phyloP scores from a whole-genome alignment of 2,329 filamentous ascomycete species.

The Zelopaecilomyces penicillatus region DNA sequence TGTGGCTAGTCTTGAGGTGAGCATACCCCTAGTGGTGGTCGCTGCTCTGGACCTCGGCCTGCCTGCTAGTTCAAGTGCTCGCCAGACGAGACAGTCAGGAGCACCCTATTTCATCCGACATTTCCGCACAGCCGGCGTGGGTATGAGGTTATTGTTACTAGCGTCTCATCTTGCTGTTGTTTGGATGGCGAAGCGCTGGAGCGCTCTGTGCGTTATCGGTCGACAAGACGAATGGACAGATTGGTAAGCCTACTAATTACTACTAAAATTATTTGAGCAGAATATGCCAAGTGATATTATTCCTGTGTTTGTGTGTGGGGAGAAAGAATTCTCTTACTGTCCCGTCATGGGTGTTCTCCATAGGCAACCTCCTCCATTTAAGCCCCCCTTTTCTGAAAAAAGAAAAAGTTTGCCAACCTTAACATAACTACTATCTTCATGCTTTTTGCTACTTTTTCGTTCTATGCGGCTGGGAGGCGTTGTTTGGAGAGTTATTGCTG shows the following conservation, averaged over 20 bases:
- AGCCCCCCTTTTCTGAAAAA: too few relatives aligned
- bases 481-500: too few relatives aligned
- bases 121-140: slow-evolving; percentile 20
- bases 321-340: too few relatives aligned
- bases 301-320: too few relatives aligned
- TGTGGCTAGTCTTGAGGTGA: slow-evolving; percentile 53
- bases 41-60: slow-evolving; percentile 58
- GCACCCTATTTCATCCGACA: slow-evolving; percentile 3
- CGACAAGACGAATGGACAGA: slow-evolving; percentile 20
- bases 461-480: too few relatives aligned
- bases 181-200: slow-evolving; percentile 26
- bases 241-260: slow-evolving; percentile 17
- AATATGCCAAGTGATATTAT: too few relatives aligned
- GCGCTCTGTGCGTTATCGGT: slow-evolving; percentile 22
- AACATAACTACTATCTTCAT: too few relatives aligned
- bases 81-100: slow-evolving; percentile 7
- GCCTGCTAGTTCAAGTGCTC: slow-evolving; percentile 12
- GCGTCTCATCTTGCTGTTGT: slow-evolving; percentile 25
- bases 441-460: too few relatives aligned
- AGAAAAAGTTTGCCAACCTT: too few relatives aligned
- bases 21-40: slow-evolving; percentile 58
- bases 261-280: too few relatives aligned
- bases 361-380: too few relatives aligned
- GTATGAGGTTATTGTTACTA: slow-evolving; percentile 23
- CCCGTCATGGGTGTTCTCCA: too few relatives aligned